These are phyloP conservation scores for Cyberlindnera japonica DNA, from an alignment of 805 yeast genomes.

Conservation along the genomic window DNA sequence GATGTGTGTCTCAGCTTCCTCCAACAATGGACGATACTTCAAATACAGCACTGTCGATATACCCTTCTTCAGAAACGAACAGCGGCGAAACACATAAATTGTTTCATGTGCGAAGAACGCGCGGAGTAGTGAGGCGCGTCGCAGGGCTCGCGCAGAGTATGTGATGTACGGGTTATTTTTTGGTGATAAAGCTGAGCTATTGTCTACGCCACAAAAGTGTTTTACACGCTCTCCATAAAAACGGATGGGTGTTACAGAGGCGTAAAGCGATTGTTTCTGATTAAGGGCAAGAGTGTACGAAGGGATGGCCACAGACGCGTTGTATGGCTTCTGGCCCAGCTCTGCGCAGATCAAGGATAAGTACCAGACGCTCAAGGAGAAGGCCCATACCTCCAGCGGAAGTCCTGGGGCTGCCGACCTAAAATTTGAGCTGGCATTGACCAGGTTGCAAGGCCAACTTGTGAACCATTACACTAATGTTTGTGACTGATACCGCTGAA, in stretches of 20 bases:
- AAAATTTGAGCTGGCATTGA: slow-evolving; percentile 1
- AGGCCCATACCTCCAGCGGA: no score
- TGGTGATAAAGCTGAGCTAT: no score
- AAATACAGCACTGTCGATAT: no score
- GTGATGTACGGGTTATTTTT: slow-evolving; percentile 3
- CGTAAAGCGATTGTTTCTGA: no score
- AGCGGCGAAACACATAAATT: not conserved
- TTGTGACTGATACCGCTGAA: slow-evolving; percentile 1
- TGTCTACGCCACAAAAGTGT: slow-evolving; percentile 1
- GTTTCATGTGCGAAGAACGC: slow-evolving; percentile 4
- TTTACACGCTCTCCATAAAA: no score
- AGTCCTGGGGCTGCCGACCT: no score
- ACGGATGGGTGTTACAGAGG: no score
- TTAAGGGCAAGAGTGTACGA: no score
- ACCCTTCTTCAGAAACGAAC: not conserved
- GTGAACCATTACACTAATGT: slow-evolving; percentile 1
- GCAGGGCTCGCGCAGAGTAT: not conserved
- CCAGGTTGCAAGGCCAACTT: slow-evolving; percentile 1
- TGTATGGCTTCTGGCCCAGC: slow-evolving; percentile 6
- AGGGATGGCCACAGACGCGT: not conserved
- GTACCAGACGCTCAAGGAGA: slow-evolving; percentile 3
- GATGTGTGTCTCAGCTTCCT: no score
- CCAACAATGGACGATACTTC: no score
- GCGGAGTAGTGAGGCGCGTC: not conserved
- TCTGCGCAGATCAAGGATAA: slow-evolving; percentile 12